phyloP scores from a whole-genome alignment of 345 rosid species.

The Arabidopsis thaliana region TAIR10.1 NC_003070.9:4246501-4247000 shows the following conservation, averaged over 20 bases:
- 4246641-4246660: slow-evolving; percentile 13
- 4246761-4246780: slow-evolving; percentile 15
- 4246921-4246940: no score
- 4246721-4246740: slow-evolving; percentile 27
- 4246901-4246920: not conserved
- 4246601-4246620: not conserved
- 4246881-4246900: not conserved
- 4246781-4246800: slow-evolving; percentile 25
- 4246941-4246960: no score
- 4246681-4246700: slow-evolving; percentile 39
- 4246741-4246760: slow-evolving; percentile 29
- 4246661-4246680: slow-evolving; percentile 9
- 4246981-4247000: no score
- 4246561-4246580: no score
- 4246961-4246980: no score
- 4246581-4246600: not conserved
- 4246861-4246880: slow-evolving; percentile 6
- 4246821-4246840: not conserved
- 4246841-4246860: not conserved
- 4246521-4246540: no score
- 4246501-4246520: no score
- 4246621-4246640: not conserved
- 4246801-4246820: slow-evolving; percentile 4
- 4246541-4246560: no score
- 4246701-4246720: slow-evolving; percentile 33